Base-by-base conservation (phyloP, 2,329 filamentous ascomycete genomes). In the Penicillium sclerotiorum region DNA sequence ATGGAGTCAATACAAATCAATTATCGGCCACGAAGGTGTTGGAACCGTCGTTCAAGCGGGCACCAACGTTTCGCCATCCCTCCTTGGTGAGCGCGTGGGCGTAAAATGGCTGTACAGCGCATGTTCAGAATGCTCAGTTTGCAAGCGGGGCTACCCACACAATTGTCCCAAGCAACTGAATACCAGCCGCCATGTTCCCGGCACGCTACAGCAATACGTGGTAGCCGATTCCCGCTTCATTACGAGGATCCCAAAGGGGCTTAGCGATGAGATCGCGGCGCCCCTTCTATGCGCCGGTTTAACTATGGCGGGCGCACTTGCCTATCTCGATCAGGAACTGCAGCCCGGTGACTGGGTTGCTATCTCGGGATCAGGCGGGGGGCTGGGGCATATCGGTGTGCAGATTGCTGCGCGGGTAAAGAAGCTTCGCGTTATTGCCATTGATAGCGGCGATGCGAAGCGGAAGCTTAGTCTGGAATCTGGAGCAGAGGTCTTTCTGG, bases 381-480 rank as follows among this genome's bases (percentile, higher is more conserved):
- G 79, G 2, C 62, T 82, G 4, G 80, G 81, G 1, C 81, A 83
- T 63, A 59, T 84, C 8, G 80, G 76, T 0, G 68, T 78, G 15
- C 76, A 78, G 39, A 79, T 84, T 52, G 80, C 79, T 2, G 61
- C 73, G 3, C 63, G 71, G 9, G 81, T 77, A 9, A 82, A 85
- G 71, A 80, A 77, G 12, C 72, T 81, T 57, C 74, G 83, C 23
- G 80, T 85, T 28, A 81, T 85, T 54, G 83, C 57, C 6, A 45
- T 61, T 15, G 59, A 61, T 36, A 52, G 30, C 11, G 57, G 59
- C 4, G 50, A 55, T 17, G 53, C 52, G 3, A 62, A 62, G 42
- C 47, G 47, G 33, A 40, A 49, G 2, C 42, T 61, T 7, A 62
- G 60, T 47, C 20, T 61, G 6, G 23, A 49, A 8, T 61, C 58